Percentiles rank a stretch among this genome's conserved stretches.
Evolutionary conservation across 1,139 yeast species (phyloP).

Genomic region (Candida gigantensis): DNA sequence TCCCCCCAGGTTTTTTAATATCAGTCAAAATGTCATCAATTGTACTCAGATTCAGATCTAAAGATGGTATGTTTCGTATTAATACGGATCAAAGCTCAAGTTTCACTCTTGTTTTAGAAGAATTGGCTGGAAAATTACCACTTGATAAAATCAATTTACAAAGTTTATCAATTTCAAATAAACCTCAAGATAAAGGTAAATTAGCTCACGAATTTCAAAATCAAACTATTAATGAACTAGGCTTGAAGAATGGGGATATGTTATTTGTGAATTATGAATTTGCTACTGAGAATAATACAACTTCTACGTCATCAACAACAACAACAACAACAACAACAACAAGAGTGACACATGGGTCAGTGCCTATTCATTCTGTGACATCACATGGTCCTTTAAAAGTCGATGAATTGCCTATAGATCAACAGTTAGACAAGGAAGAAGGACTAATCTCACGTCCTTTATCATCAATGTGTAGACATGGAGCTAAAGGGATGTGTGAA

Average conservation of each 20-base stretch:
- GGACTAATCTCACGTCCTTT: constrained; percentile 73
- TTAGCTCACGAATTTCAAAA: constrained; percentile 35
- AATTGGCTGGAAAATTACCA: constrained; percentile 36
- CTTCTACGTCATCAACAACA: constrained; percentile 6
- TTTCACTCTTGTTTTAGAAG: constrained; percentile 51
- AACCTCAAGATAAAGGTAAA: constrained; percentile 53
- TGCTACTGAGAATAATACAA: constrained; percentile 7
- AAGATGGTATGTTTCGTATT: constrained; percentile 79
- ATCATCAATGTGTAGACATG: constrained; percentile 77
- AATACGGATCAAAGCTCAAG: constrained; percentile 48
- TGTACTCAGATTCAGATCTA: constrained; percentile 71
- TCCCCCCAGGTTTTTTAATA: too few species aligned
- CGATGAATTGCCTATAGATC: constrained; percentile 63
- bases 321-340: constrained; percentile 11
- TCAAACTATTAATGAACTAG: constrained; percentile 41
- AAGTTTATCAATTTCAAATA: constrained; percentile 41
- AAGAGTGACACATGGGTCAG: constrained; percentile 8
- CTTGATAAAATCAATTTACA: constrained; percentile 28
- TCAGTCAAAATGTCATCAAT: constrained; percentile 9
- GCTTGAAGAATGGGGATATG: constrained; percentile 82
- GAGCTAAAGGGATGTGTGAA: constrained; percentile 96
- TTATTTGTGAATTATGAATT: constrained; percentile 56
- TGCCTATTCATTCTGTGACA: constrained; percentile 11
- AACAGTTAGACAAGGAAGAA: constrained; percentile 59
- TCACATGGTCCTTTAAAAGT: constrained; percentile 21